Evolutionary conservation across 2,329 filamentous ascomycete species (phyloP), one percentile per base, ranked within the genome.

Genomic region (Hypoxylon sp.): DNA sequence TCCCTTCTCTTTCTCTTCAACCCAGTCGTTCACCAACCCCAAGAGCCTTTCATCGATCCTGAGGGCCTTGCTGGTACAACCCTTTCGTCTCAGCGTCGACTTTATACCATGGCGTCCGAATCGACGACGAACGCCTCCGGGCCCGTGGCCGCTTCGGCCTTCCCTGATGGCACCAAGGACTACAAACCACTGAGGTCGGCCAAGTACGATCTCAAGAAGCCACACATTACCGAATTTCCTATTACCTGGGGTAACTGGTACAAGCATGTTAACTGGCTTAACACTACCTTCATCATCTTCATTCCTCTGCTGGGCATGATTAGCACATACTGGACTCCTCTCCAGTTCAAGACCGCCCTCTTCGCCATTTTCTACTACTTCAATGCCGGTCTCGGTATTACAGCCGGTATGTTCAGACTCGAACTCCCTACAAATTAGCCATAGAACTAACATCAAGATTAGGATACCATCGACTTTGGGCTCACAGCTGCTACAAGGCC

Each of bases 221-320:
- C 91, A 76, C 93, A 97, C 81, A 96, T 97, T 81, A 89, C 93
- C 71, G 93, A 97, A 71, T 88, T 88, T 70, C 91, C 92, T 63
- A 90, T 97, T 74, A 97, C 93, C 66, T 86, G 85, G 81, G 83
- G 85, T 76, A 97, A 97, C 84, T 96, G 93, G 92, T 90, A 94
- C 83, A 91, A 94, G 83, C 94, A 97, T 79, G 87, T 97, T 84
- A 94, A 97, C 86, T 97, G 94, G 93, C 86, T 97, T 73, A 97
- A 97, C 80, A 90, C 93, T 69, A 87, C 85, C 69, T 87, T 97
- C 79, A 95, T 97, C 79, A 80, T 97, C 72, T 85, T 91, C 73
- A 86, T 97, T 49, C 94, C 94, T 45, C 68, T 94, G 51, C 84
- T 87, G 63, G 94, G 94, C 69, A 87, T 91, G 77, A 81, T 96